phyloP scores from a whole-genome alignment of 495 filamentous ascomycete species.

The Podospora didyma region DNA sequence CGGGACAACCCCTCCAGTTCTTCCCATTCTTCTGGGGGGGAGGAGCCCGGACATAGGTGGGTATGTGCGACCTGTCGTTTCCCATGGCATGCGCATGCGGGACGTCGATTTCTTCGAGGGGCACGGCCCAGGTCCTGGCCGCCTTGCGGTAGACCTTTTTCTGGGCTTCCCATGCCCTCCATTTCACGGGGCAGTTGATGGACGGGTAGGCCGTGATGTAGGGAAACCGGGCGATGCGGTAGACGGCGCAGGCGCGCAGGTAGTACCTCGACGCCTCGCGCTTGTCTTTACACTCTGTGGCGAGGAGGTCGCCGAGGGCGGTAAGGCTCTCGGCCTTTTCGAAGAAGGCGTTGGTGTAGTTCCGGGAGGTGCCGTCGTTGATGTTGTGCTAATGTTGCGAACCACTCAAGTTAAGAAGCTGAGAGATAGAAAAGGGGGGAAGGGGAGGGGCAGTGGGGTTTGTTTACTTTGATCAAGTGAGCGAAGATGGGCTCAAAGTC shows the following conservation, averaged over 20 bases:
- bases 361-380: constrained; percentile 59
- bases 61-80: constrained; percentile 54
- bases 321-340: too few relatives aligned
- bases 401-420: not conserved
- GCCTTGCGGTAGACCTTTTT: constrained; percentile 63
- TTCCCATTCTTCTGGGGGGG: too few relatives aligned
- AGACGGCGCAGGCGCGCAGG: constrained; percentile 65
- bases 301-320: constrained; percentile 51
- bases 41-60: constrained; percentile 62
- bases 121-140: constrained; percentile 48
- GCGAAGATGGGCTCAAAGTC: constrained; percentile 74
- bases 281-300: constrained; percentile 36
- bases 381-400: constrained; percentile 40
- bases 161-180: constrained; percentile 61
- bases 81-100: constrained; percentile 46
- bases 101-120: constrained; percentile 57
- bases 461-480: constrained; percentile 51
- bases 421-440: not conserved
- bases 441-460: constrained; percentile 3
- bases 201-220: constrained; percentile 50
- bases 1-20: constrained; percentile 40
- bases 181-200: constrained; percentile 45
- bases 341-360: constrained; percentile 63
- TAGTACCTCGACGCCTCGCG: constrained; percentile 58
- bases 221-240: constrained; percentile 73